Evolutionary conservation across 164 flowering plant genomes (phyloP).

Genomic region (Aristolochia californica): DNA sequence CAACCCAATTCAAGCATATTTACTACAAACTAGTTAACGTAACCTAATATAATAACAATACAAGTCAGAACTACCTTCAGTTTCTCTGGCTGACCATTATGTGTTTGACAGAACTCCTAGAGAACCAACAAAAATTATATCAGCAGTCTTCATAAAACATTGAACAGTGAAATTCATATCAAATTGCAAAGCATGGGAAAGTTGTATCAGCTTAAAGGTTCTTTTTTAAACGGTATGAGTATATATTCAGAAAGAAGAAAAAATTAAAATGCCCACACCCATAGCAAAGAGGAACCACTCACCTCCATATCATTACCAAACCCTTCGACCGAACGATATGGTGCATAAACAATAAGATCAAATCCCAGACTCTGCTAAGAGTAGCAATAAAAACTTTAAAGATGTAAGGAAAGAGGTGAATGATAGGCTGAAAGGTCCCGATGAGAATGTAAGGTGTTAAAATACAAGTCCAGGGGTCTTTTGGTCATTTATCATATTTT

Average conservation of each 20-base stretch:
- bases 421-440: neutral
- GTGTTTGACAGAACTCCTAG: conserved; percentile 44
- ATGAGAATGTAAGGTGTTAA: conserved; percentile 1
- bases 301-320: conserved; percentile 84
- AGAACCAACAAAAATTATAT: conserved; percentile 7
- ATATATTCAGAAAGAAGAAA: neutral
- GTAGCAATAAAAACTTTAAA: neutral
- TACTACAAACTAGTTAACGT: neutral
- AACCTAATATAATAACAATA: neutral
- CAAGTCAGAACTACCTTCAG: conserved; percentile 34
- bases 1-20: neutral
- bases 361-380: conserved; percentile 78
- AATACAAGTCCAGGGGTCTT: too few species aligned
- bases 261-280: neutral
- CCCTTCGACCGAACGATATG: conserved; percentile 91
- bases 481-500: too few species aligned
- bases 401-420: neutral
- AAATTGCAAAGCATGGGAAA: neutral
- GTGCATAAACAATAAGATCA: conserved; percentile 96
- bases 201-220: neutral
- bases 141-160: neutral
- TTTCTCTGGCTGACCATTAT: conserved; percentile 29
- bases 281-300: conserved; percentile 3
- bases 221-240: too few species aligned
- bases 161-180: neutral